Conservation (phyloP, 306 rosid species). For the Cucumis sativus region DNA sequence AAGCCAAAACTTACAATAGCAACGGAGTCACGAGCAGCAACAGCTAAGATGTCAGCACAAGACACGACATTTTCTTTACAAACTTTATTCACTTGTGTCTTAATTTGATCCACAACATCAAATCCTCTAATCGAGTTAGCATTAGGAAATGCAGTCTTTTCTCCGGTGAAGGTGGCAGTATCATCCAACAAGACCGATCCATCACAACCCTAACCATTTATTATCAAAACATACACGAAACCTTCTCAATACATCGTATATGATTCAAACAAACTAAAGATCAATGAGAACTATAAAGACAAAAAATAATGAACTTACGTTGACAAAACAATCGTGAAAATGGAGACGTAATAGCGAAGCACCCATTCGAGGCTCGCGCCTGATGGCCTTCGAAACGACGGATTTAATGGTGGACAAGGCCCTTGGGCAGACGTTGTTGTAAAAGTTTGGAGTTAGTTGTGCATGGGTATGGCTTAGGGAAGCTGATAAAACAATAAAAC, state of each 20-base stretch:
- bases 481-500: conserved; percentile 1
- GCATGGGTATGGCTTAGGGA: conserved; percentile 1
- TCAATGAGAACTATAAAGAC: neutral
- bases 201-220: conserved; percentile 43
- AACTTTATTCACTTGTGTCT: neutral
- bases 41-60: conserved; percentile 27
- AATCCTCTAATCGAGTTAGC: conserved; percentile 18
- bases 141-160: conserved; percentile 42
- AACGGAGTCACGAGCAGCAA: conserved; percentile 33
- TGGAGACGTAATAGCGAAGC: conserved; percentile 23
- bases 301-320: neutral
- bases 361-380: conserved; percentile 14
- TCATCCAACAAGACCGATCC: conserved; percentile 52
- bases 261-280: neutral
- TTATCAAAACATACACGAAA: neutral
- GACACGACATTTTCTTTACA: conserved; percentile 20
- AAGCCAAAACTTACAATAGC: conserved; percentile 10
- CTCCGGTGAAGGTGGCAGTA: conserved; percentile 27
- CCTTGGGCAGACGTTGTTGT: conserved; percentile 10
- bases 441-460: conserved; percentile 4
- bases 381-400: neutral
- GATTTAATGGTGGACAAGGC: conserved; percentile 10
- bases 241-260: neutral
- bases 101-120: conserved; percentile 18
- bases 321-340: conserved; percentile 24